Percentiles rank a stretch among this genome's conserved stretches.
Evolutionary conservation across 805 yeast genomes (phyloP).

Genomic region (Candida sonorensis): DNA sequence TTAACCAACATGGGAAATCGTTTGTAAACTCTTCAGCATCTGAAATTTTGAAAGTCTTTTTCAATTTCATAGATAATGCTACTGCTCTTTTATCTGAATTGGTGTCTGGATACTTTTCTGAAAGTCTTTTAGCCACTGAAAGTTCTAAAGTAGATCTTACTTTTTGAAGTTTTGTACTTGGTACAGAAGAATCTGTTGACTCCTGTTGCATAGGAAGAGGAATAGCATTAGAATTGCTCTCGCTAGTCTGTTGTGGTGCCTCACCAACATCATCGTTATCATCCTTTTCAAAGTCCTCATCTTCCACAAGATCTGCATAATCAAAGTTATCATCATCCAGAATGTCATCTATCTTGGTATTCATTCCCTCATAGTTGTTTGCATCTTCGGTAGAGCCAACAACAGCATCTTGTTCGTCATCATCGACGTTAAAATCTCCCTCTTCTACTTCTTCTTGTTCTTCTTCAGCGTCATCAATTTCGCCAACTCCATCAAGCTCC

Average conservation of each 20-base stretch:
- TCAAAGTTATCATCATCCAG: too few relatives aligned
- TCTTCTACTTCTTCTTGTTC: too few relatives aligned
- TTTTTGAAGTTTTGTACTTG: constrained; percentile 8
- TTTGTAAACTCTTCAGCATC: constrained; percentile 48
- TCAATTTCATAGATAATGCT: constrained; percentile 31
- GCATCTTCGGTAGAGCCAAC: too few relatives aligned
- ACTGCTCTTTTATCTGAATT: constrained; percentile 24
- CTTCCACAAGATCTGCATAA: too few relatives aligned
- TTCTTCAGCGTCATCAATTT: constrained; percentile 22
- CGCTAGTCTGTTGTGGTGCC: too few relatives aligned
- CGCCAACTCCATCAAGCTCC: constrained; percentile 25
- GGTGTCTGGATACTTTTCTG: constrained; percentile 11
- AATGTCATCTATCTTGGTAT: too few relatives aligned
- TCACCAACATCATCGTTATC: too few relatives aligned
- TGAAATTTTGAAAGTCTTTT: constrained; percentile 36
- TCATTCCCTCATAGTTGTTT: too few relatives aligned
- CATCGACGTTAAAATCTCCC: not conserved
- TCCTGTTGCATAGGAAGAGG: not conserved
- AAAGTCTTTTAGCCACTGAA: constrained; percentile 25
- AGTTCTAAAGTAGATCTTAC: constrained; percentile 25
- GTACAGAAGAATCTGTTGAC: not conserved
- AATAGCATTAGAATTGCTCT: too few relatives aligned
- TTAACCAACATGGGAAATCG: constrained; percentile 74
- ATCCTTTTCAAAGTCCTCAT: too few relatives aligned
- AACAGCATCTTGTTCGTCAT: not conserved